A percentile compares a stretch with the other conserved stretches of the same genome.
Evolutionary conservation across 306 rosid species (phyloP).

Genomic region (Sicyos edulis): DNA sequence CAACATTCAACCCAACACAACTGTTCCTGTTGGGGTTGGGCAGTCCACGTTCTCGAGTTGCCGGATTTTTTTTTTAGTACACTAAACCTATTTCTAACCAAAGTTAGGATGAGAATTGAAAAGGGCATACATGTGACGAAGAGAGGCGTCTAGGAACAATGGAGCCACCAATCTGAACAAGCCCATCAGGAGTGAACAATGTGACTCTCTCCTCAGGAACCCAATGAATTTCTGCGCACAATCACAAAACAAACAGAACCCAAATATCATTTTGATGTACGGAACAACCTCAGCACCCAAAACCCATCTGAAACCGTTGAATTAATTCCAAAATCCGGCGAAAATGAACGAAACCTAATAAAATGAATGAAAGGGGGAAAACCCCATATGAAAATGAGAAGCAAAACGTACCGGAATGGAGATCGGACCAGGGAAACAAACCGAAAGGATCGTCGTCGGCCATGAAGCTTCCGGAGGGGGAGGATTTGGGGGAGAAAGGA

Average conservation of each 20-base stretch:
- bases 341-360: neutral
- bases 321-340: neutral
- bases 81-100: neutral
- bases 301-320: no score
- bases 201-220: constrained; percentile 69
- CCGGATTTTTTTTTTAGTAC: no score
- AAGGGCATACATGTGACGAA: constrained; percentile 50
- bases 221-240: constrained; percentile 79
- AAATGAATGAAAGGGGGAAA: no score
- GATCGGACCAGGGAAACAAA: constrained; percentile 70
- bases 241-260: neutral
- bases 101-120: neutral
- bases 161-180: constrained; percentile 88
- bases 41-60: no score
- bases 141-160: constrained; percentile 59
- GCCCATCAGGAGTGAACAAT: constrained; percentile 86
- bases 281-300: neutral
- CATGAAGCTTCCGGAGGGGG: constrained; percentile 35
- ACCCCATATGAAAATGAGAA: no score
- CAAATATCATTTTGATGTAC: neutral
- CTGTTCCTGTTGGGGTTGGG: no score
- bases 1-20: no score
- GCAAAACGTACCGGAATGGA: constrained; percentile 36
- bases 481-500: constrained; percentile 41
- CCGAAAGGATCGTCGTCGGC: constrained; percentile 48